Evolutionary conservation across 2,329 filamentous ascomycete species (phyloP), one percentile per base, ranked within the genome.

Genomic region (Hirsutella thompsonii): DNA sequence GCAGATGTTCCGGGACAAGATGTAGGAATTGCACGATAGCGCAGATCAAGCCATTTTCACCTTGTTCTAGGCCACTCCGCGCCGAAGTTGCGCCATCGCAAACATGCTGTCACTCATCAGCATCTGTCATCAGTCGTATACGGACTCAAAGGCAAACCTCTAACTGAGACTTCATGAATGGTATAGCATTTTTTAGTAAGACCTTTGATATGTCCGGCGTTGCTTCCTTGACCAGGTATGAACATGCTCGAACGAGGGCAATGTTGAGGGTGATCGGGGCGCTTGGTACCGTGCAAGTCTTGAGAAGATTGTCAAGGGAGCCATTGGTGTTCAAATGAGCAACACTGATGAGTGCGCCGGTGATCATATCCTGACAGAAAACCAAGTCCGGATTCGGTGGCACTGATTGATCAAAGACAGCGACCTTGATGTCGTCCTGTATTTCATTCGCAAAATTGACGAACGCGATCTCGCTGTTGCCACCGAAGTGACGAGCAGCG

Each of bases 371-470:
- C 53, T 76, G 72, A 43, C 81, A 77, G 47, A 81, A 76, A 23
- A 65, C 57, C 20, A 61, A 55, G n/a, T 61, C 58, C 1, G 66
- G 57, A 3, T 66, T 57, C 36, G 69, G 62, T 8, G 32, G 3
- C 14, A 16, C 8, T 34, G 13, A 5, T 28, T 69, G 69, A 42
- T 72, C 69, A 50, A 83, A 82, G 4, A 82, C 71, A 37, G 76
- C 75, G 51, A 81, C 78, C 37, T 70, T 68, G 37, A 83, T 69
- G 55, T 83, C 79, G 50, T 81, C 76, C 51, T 83, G 79, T 8
- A 83, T 74, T 54, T 83, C 79, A 57, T 82, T 66, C 32, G 78
- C 78, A 54, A 79, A 83, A 54, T 77, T 81, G 44, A 81, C 66
- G 43, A 81, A 63, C 2, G 74, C 73, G 10, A 74, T 72, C 50